Percentiles rank a stretch among this genome's conserved stretches.
Conservation (phyloP, 163 green algal species). For the Coccomyxa subellipsoidea region DNA sequence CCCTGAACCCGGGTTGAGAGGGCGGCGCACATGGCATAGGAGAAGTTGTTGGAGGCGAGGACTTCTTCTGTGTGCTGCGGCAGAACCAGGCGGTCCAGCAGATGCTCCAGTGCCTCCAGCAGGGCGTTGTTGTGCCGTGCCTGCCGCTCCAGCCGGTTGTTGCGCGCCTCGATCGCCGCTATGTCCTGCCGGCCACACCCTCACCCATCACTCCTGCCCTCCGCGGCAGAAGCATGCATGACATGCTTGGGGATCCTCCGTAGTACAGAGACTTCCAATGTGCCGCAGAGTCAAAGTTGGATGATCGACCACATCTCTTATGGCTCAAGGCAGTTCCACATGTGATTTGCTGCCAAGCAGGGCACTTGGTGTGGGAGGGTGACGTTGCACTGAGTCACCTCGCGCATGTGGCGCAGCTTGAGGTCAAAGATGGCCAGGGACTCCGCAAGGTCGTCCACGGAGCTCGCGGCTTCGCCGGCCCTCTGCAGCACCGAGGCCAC, state of each 20-base stretch:
- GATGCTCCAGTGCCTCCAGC: constrained; percentile 54
- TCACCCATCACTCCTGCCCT: constrained; percentile 2
- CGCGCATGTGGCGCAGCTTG: constrained; percentile 87
- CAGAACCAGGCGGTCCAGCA: constrained; percentile 21
- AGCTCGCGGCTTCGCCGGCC: constrained; percentile 44
- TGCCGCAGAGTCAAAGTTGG: no score
- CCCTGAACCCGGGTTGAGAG: no score
- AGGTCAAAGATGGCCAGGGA: constrained; percentile 75
- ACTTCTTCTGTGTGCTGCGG: constrained; percentile 16
- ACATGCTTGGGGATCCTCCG: no score
- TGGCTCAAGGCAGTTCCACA: no score
- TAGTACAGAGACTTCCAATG: no score
- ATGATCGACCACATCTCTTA: no score
- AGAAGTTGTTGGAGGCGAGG: constrained; percentile 11
- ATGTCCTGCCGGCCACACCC: constrained; percentile 20
- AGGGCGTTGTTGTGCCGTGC: constrained; percentile 70
- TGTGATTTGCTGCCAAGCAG: no score
- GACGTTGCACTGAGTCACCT: no score
- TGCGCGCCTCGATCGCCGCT: constrained; percentile 78
- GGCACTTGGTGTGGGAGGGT: no score
- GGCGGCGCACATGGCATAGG: not conserved
- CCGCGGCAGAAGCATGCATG: no score
- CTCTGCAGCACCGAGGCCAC: constrained; percentile 57
- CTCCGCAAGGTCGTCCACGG: constrained; percentile 82
- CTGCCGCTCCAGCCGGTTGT: constrained; percentile 84